Percentiles rank a stretch among this genome's conserved stretches.
These are phyloP conservation scores for Hanseniaspora sp. DNA, from an alignment of 1,139 yeast genomes.

Conservation along the genomic window DNA sequence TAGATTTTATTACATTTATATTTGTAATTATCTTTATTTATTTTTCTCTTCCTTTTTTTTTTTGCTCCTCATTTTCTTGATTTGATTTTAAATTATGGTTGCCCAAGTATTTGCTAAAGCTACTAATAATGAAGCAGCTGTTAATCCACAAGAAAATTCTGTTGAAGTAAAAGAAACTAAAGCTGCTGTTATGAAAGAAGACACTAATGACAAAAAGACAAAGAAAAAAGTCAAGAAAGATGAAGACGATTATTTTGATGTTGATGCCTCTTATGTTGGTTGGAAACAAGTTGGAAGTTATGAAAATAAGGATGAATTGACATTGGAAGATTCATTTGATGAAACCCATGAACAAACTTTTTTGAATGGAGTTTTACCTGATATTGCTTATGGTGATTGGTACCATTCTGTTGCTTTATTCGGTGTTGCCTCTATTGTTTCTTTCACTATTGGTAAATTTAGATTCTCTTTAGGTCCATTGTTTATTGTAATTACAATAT, in stretches of 20 bases:
- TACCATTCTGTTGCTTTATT: constrained; percentile 72
- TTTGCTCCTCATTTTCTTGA: no score
- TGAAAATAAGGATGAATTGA: constrained; percentile 55
- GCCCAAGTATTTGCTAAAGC: neutral
- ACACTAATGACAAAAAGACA: constrained; percentile 23
- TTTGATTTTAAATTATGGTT: neutral
- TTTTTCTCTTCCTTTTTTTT: no score
- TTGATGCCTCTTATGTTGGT: constrained; percentile 64
- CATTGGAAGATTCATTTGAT: constrained; percentile 56
- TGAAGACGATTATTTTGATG: constrained; percentile 35
- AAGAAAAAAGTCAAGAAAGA: constrained; percentile 25
- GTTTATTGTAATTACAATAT: constrained; percentile 51
- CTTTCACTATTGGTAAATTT: constrained; percentile 72
- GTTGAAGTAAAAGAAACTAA: constrained; percentile 9
- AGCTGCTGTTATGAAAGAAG: constrained; percentile 16
- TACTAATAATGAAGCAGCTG: neutral
- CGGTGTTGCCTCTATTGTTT: constrained; percentile 47
- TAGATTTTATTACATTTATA: neutral
- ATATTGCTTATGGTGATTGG: constrained; percentile 82
- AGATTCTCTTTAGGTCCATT: constrained; percentile 71
- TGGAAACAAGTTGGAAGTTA: constrained; percentile 93
- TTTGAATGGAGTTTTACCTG: constrained; percentile 55
- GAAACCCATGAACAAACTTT: constrained; percentile 61
- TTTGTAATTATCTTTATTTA: neutral
- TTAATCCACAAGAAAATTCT: neutral